phyloP scores from a whole-genome alignment of 2,329 filamentous ascomycete species.

The Clarireedia homoeocarpa region DNA sequence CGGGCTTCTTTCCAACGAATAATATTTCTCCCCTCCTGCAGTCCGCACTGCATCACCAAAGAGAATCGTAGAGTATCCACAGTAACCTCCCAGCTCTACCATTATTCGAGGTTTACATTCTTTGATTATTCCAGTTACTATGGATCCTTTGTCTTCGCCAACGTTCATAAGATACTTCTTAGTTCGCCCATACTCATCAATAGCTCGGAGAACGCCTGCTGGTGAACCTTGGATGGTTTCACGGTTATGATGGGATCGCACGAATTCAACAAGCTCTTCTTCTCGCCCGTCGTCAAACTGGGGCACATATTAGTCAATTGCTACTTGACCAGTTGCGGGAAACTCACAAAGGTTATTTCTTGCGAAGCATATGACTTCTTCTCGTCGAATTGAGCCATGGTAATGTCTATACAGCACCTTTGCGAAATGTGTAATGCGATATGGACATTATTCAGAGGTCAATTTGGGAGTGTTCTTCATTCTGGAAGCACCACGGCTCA shows the following conservation, averaged over 20 bases:
- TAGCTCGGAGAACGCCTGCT: constrained; percentile 53
- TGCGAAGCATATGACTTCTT: constrained; percentile 21
- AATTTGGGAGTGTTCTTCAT: neutral
- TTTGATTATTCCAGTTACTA: constrained; percentile 61
- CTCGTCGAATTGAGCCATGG: constrained; percentile 19
- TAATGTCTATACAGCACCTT: neutral
- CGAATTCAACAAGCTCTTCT: constrained; percentile 61
- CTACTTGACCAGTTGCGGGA: neutral
- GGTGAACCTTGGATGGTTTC: constrained; percentile 58
- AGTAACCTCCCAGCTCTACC: constrained; percentile 74
- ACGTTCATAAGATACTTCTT: constrained; percentile 75
- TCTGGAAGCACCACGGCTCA: too few species aligned
- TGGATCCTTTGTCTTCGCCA: constrained; percentile 64
- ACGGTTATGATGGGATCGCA: constrained; percentile 54
- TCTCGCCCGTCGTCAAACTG: constrained; percentile 66
- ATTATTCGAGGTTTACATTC: constrained; percentile 59
- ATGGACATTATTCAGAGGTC: neutral
- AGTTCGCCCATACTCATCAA: constrained; percentile 60
- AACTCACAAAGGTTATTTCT: constrained; percentile 21
- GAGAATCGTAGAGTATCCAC: constrained; percentile 73
- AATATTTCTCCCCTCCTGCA: constrained; percentile 58
- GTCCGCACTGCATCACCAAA: constrained; percentile 60
- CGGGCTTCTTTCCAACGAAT: constrained; percentile 65
- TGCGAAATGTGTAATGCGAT: neutral
- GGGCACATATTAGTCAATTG: neutral